Evolutionary conservation across 2,329 filamentous ascomycete species (phyloP), one percentile per base, ranked within the genome.

Genomic region (Aspergillus hiratsukae): DNA sequence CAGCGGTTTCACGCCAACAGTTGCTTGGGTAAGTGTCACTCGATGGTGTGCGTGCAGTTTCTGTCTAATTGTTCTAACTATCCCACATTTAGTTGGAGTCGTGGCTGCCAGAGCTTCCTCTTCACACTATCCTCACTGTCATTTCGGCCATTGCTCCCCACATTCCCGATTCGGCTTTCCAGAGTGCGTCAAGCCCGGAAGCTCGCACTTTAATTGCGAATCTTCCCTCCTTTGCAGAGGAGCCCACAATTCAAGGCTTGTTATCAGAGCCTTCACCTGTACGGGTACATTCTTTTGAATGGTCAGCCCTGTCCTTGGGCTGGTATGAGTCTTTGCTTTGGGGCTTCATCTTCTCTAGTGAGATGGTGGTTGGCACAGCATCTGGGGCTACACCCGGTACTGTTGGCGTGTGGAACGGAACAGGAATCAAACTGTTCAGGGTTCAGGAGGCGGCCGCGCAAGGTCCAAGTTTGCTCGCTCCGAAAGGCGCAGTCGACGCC

Each of bases 301-400:
- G 93, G 93, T 93, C 91, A 3, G 87, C 90, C 0, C 79, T 96
- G 35, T 89, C 90, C 0, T 80, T 97, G 51, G 93, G 92, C 50
- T 97, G 94, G 94, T 97, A 97, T 72, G 91, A 97, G 73, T 93
- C 90, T 4, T 80, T 97, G 11, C 80, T 99, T 9, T 99, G 94
- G 94, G 87, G 91, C 17, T 90, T 97, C 65, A 86, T 97, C 53
- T 97, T 97, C 71, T 87, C 89, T 28, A 87, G 87, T 66, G 94
- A 99, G 76, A 90, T 96, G 86, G 86, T 91, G 56, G 75, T 77
- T 11, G 75, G 74, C 4, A 71, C 75, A 5, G 71, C 72, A 31
- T 68, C 71, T 21, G 75, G 75, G 31, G 72, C 72, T 17, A 85
- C 88, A 0, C 92, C 88, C 69, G 92, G 92, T 29, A 92, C 90